Evolutionary conservation across 169 alveolate species (phyloP).

Genomic region (Plasmodium fragile): DNA sequence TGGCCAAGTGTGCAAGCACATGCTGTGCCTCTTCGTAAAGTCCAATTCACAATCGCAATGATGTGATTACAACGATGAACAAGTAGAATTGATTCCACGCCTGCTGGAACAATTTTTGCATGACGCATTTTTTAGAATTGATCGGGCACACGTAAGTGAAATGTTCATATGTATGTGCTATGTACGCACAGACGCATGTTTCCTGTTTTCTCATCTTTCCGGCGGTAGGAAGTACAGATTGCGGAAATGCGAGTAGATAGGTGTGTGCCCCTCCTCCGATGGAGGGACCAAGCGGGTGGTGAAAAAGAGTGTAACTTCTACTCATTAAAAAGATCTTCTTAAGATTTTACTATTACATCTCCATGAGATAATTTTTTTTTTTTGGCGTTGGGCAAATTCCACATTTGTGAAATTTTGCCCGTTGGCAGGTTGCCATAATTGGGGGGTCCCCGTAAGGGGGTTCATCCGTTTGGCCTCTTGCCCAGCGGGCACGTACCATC

Average conservation of each 20-base stretch:
- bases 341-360: background rate
- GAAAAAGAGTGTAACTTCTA: background rate
- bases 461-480: background rate
- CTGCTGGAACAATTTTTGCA: background rate
- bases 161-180: background rate
- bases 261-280: background rate
- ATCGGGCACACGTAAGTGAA: background rate
- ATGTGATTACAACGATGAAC: background rate
- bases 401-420: background rate
- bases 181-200: background rate
- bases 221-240: background rate
- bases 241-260: background rate
- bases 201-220: background rate
- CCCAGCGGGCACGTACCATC: background rate
- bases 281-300: background rate
- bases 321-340: background rate
- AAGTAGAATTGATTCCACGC: background rate
- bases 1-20: background rate
- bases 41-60: background rate
- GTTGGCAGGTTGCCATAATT: background rate
- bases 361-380: background rate
- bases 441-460: background rate
- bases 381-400: background rate
- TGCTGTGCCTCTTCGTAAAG: background rate
- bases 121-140: background rate